phyloP scores from a whole-genome alignment of 2,329 filamentous ascomycete species.

The Fusarium anguioides region DNA sequence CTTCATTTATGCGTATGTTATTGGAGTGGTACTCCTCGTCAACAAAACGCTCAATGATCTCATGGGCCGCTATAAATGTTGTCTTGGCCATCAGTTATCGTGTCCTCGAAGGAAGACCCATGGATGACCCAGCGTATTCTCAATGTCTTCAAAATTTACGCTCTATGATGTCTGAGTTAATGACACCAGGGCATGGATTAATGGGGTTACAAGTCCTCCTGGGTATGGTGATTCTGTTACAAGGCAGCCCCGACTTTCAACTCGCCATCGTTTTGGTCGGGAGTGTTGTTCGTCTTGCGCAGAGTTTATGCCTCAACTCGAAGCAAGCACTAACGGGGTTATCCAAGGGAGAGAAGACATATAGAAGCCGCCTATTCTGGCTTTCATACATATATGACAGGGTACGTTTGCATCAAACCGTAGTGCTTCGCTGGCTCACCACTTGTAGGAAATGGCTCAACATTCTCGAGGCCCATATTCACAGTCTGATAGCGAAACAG shows the following conservation, averaged over 20 bases:
- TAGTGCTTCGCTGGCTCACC: not conserved
- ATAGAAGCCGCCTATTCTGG: conserved; percentile 52
- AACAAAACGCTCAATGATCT: conserved; percentile 25
- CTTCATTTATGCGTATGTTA: conserved; percentile 49
- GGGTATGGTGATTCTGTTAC: conserved; percentile 49
- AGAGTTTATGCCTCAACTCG: conserved; percentile 49
- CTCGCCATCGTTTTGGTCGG: conserved; percentile 49
- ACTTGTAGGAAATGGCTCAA: conserved; percentile 50
- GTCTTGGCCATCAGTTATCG: conserved; percentile 50
- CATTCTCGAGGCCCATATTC: conserved; percentile 49
- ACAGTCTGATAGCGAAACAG: conserved; percentile 52
- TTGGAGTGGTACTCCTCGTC: conserved; percentile 48
- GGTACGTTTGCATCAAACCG: not conserved
- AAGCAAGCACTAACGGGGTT: conserved; percentile 8
- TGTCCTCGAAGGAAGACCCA: conserved; percentile 31
- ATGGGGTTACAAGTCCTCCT: conserved; percentile 51
- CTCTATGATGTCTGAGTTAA: conserved; percentile 48
- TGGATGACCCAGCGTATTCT: conserved; percentile 33
- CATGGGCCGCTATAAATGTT: conserved; percentile 52
- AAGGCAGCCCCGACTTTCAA: conserved; percentile 48
- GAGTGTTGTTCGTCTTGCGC: conserved; percentile 49
- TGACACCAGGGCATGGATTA: conserved; percentile 46
- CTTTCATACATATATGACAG: conserved; percentile 51
- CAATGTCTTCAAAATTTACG: conserved; percentile 48
- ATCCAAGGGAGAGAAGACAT: conserved; percentile 15